These are phyloP conservation scores for Fusarium setosum DNA, from an alignment of 2,329 filamentous ascomycete genomes.

Conservation along the genomic window DNA sequence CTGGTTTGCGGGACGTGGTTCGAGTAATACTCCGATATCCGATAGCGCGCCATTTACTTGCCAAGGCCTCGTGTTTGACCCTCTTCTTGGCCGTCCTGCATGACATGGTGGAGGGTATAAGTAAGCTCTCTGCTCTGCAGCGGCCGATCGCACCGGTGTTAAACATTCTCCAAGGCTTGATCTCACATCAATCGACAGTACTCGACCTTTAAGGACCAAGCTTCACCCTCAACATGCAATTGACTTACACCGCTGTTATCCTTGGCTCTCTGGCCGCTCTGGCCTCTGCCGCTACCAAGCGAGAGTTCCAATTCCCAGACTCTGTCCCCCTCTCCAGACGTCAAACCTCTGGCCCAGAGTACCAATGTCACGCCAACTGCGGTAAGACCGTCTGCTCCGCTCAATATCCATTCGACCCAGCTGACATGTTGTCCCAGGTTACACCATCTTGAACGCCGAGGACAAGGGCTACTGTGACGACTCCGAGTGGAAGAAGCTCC, in stretches of 20 bases:
- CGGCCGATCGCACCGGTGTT: neutral
- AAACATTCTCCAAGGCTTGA: no score
- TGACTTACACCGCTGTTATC: slow-evolving; percentile 40
- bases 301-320: slow-evolving; percentile 44
- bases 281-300: slow-evolving; percentile 29
- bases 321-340: slow-evolving; percentile 52
- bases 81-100: neutral
- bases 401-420: no score
- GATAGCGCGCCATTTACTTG: neutral
- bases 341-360: slow-evolving; percentile 53
- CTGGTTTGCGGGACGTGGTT: neutral
- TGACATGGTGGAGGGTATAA: slow-evolving; percentile 29
- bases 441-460: slow-evolving; percentile 42
- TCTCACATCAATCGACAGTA: neutral
- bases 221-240: slow-evolving; percentile 49
- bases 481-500: slow-evolving; percentile 53
- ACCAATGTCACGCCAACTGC: slow-evolving; percentile 63
- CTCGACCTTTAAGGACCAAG: no score
- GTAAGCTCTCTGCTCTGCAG: slow-evolving; percentile 24
- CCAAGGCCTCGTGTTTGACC: neutral
- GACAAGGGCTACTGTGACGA: slow-evolving; percentile 46
- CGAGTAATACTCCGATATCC: neutral
- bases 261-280: slow-evolving; percentile 45
- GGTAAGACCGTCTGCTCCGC: slow-evolving; percentile 48
- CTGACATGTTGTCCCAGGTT: slow-evolving; percentile 34